Conservation (phyloP, 257 asterid species). For the Primulina huaijiensis region DNA sequence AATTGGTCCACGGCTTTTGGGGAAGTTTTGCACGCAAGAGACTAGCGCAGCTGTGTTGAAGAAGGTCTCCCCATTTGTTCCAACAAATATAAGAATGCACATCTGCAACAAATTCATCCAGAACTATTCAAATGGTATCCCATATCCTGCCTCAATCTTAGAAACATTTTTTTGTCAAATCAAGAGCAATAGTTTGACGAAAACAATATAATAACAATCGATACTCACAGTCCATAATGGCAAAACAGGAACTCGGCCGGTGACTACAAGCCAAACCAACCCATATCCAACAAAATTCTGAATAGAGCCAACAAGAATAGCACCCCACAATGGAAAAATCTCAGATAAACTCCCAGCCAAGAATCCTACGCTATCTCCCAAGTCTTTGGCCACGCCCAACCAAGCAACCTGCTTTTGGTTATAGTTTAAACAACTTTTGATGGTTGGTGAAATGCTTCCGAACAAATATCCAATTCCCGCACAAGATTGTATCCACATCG, state of each 20-base stretch:
- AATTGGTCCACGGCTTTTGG: slow-evolving; percentile 51
- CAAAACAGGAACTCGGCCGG: slow-evolving; percentile 40
- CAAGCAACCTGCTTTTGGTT: slow-evolving; percentile 44
- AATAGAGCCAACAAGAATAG: slow-evolving; percentile 49
- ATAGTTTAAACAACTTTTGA: slow-evolving; percentile 40
- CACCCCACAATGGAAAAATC: slow-evolving; percentile 49
- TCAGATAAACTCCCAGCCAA: slow-evolving; percentile 52
- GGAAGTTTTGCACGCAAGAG: slow-evolving; percentile 56
- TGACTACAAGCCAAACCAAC: slow-evolving; percentile 54
- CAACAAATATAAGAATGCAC: slow-evolving; percentile 53
- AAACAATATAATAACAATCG: not conserved
- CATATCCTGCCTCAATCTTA: too few relatives aligned
- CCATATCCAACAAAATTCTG: slow-evolving; percentile 54
- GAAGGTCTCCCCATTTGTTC: slow-evolving; percentile 60
- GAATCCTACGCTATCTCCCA: slow-evolving; percentile 56
- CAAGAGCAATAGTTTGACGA: not conserved
- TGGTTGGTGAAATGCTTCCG: slow-evolving; percentile 46
- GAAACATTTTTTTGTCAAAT: too few relatives aligned
- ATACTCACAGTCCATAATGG: slow-evolving; percentile 51
- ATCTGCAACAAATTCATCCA: slow-evolving; percentile 31
- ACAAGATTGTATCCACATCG: slow-evolving; percentile 58
- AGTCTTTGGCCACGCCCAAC: slow-evolving; percentile 53
- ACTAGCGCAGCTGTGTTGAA: slow-evolving; percentile 52
- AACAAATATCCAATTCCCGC: slow-evolving; percentile 54
- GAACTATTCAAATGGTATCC: not conserved